Percentiles rank a stretch among this genome's conserved stretches.
phyloP scores from a whole-genome alignment of 805 yeast genomes.

The Metschnikowia vanudenii region DNA sequence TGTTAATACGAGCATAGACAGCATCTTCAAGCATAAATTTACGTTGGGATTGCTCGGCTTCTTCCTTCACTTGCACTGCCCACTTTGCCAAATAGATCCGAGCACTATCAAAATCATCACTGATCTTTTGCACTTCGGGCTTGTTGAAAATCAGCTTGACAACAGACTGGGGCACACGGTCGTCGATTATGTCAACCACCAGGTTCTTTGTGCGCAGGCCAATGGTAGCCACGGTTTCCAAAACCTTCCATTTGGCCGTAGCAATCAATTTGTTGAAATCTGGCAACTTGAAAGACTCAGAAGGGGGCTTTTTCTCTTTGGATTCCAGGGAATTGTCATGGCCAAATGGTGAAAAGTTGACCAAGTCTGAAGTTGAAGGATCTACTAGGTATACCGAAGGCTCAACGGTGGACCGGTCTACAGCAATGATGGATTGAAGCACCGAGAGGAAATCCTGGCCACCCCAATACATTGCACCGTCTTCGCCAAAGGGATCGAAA shows the following conservation, averaged over 20 bases:
- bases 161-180: conserved; percentile 58
- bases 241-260: conserved; percentile 80
- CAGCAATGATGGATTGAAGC: conserved; percentile 52
- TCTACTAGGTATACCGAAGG: conserved; percentile 72
- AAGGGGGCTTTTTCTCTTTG: neutral
- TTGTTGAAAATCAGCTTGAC: conserved; percentile 55
- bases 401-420: conserved; percentile 71
- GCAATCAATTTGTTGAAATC: conserved; percentile 50
- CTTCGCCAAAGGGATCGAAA: conserved; percentile 71
- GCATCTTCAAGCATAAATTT: conserved; percentile 55
- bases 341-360: conserved; percentile 49
- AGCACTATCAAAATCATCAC: conserved; percentile 92
- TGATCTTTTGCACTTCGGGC: conserved; percentile 77
- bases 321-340: neutral
- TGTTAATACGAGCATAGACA: conserved; percentile 54
- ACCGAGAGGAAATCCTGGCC: conserved; percentile 71
- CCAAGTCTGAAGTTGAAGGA: conserved; percentile 66
- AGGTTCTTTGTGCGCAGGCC: conserved; percentile 49
- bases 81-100: conserved; percentile 90
- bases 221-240: conserved; percentile 80
- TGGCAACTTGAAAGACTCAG: conserved; percentile 22
- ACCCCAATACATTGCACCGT: conserved; percentile 77
- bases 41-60: conserved; percentile 64
- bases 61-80: conserved; percentile 93
- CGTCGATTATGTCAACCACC: conserved; percentile 64